Base-by-base conservation (phyloP, 2,329 filamentous ascomycete species). In the Taxawa tesnikishii region DNA sequence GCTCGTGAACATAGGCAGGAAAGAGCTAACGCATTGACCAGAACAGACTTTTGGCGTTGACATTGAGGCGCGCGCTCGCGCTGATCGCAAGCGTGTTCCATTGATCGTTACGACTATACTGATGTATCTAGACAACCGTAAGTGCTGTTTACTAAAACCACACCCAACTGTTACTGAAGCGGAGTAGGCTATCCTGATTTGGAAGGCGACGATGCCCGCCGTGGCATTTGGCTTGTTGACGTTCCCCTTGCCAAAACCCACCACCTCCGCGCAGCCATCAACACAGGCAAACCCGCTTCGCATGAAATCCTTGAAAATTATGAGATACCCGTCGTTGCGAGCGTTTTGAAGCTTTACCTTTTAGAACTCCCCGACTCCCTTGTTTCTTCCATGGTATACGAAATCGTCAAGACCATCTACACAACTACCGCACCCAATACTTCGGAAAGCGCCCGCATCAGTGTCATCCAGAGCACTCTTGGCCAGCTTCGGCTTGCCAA, bases 11-110 rank as follows among this genome's bases (percentile, higher is more conserved):
- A 18, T 17, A n/a, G n/a, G n/a, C 26, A n/a, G 21, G 12, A 9
- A 9, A 4, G 4, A 27, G 13, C 23, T 26, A 13, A 3, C 13
- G 9, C 13, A 9, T n/a, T 15, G 26, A 26, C 15, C 34, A 70
- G 87, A 94, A 52, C 87, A 96, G 68, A 94, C 84, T 1, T 98
- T 96, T 53, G 90, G 92, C 43, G 85, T 98, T 34, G 92, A 98
- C 51, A 73, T 98, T n/a, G 90, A 98, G 60, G 85, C 88, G 23
- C 72, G 90, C 44, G 90, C 90, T 28, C 72, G 88, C 43, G 87
- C 84, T 31, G 90, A 98, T 57, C 80, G 87, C 56, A 98, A 98
- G 62, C 81, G 90, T 30, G 90, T 98, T 14, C 90, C 90, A 12
- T 67, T 92, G 38, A 75, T 98, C 43, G 75, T 98, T 40, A 98